Percentiles rank a stretch among this genome's conserved stretches.
phyloP scores from a whole-genome alignment of 352 stramenopile genomes.

The Globisporangium rhizosaccharum region DNA sequence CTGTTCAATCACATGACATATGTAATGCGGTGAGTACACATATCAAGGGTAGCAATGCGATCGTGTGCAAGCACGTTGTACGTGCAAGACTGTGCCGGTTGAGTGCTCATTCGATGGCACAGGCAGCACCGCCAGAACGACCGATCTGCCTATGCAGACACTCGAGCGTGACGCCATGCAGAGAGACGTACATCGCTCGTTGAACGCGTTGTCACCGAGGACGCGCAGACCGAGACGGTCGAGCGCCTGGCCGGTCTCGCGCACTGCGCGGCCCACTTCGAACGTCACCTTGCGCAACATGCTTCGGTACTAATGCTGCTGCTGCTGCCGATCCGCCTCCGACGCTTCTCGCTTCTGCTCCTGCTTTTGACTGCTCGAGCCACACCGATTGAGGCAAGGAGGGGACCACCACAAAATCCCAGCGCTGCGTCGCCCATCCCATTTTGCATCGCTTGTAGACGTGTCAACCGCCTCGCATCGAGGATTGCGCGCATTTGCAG shows the following conservation, averaged over 20 bases:
- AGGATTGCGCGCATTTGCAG: too few relatives aligned
- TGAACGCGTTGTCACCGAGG: slow-evolving; percentile 81
- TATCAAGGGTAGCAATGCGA: too few relatives aligned
- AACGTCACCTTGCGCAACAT: slow-evolving; percentile 89
- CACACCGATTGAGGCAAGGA: slow-evolving; percentile 12
- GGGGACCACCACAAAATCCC: slow-evolving; percentile 34
- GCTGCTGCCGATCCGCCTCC: slow-evolving; percentile 1
- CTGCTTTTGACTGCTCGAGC: slow-evolving; percentile 1
- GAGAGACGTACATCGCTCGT: slow-evolving; percentile 78
- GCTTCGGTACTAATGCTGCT: slow-evolving; percentile 9
- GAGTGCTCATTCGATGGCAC: too few relatives aligned
- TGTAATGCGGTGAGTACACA: background rate
- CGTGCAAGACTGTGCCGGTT: too few relatives aligned
- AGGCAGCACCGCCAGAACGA: background rate
- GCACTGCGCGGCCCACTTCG: slow-evolving; percentile 88
- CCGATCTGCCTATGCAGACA: too few relatives aligned
- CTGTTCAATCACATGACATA: slow-evolving; percentile 18
- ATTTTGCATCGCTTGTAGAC: background rate
- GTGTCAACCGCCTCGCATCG: background rate
- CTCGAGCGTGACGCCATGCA: background rate
- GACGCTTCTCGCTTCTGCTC: slow-evolving; percentile 4
- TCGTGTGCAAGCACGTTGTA: too few relatives aligned
- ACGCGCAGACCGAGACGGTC: slow-evolving; percentile 92
- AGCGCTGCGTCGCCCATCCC: background rate
- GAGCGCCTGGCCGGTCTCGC: slow-evolving; percentile 95